Conservation (phyloP, 2,329 filamentous ascomycete species). For the Pyricularia grisea region DNA sequence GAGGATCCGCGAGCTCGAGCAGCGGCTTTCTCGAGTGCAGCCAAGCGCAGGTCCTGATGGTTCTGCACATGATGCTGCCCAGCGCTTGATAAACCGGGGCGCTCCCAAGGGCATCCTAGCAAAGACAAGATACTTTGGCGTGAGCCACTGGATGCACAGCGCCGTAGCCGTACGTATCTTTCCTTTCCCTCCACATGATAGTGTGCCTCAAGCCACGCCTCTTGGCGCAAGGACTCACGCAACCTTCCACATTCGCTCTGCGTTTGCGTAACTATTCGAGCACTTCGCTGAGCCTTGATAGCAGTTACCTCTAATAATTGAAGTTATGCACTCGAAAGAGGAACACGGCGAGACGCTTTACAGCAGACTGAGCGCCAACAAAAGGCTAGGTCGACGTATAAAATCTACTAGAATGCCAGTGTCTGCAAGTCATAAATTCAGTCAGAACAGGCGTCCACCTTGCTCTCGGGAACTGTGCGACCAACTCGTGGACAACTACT, state of each 20-base stretch:
- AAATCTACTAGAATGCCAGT: constrained; percentile 30
- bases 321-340: constrained; percentile 18
- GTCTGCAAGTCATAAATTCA: constrained; percentile 6
- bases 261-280: background rate
- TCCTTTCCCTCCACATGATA: too few relatives aligned
- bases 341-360: constrained; percentile 23
- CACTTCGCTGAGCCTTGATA: constrained; percentile 21
- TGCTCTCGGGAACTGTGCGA: constrained; percentile 30
- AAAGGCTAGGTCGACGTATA: constrained; percentile 40
- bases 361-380: constrained; percentile 36
- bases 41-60: constrained; percentile 17
- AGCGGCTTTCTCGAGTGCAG: constrained; percentile 9
- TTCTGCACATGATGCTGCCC: background rate
- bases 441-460: constrained; percentile 26
- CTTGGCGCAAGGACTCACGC: background rate
- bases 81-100: constrained; percentile 1
- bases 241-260: background rate
- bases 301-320: constrained; percentile 30
- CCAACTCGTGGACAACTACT: constrained; percentile 41
- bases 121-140: constrained; percentile 47
- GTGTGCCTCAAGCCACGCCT: background rate
- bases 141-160: constrained; percentile 46
- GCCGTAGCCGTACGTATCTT: constrained; percentile 15
- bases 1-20: constrained; percentile 1
- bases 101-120: constrained; percentile 36